Base-by-base conservation (phyloP, 2,329 filamentous ascomycete species). In the Fusarium scirpi region DNA sequence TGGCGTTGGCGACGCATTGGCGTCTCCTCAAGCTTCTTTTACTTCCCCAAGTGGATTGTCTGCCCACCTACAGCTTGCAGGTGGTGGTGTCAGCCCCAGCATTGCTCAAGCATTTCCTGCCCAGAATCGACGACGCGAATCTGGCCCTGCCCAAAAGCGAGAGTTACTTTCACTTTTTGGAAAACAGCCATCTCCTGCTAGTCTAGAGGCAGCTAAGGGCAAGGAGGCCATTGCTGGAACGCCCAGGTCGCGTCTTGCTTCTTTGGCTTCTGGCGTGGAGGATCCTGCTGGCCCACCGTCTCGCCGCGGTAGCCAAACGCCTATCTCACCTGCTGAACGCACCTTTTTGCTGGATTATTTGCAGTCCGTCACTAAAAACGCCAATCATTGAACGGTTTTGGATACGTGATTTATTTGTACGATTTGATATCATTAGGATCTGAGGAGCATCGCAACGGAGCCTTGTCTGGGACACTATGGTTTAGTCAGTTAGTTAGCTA, bases 271-370 rank as follows among this genome's bases (percentile, higher is more conserved):
- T 55, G 79, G 78, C 12, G 76, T 73, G 29, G 80, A 79, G 15
- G 81, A 82, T 24, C 41, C 62, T 52, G 66, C 30, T 25, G 55
- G 59, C 45, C 62, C 72, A 3, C 78, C 71, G 25, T 81, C 81
- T 40, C 80, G 84, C 43, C 82, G 85, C 13, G 83, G 82, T 20
- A 87, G 84, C 66, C 82, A 86, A 74, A 84, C 84, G 32, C 83
- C 87, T 15, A 89, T 90, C 46, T 91, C 90, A 6, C 87, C 92
- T 0, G 91, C 89, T 1, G 90, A 96, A 72, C 91, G 92, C 76
- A 90, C 85, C 18, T 96, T 96, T 74, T 81, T 97, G 76, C 83
- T 96, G 54, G 91, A 88, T 12, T 96, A 94, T 76, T 81, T 97
- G 74, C 88, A 93, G 69, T 84, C 83, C 27, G 82, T 85, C 5